Evolutionary conservation across 2,329 filamentous ascomycete genomes (phyloP).

Genomic region (Colletotrichum noveboracense): DNA sequence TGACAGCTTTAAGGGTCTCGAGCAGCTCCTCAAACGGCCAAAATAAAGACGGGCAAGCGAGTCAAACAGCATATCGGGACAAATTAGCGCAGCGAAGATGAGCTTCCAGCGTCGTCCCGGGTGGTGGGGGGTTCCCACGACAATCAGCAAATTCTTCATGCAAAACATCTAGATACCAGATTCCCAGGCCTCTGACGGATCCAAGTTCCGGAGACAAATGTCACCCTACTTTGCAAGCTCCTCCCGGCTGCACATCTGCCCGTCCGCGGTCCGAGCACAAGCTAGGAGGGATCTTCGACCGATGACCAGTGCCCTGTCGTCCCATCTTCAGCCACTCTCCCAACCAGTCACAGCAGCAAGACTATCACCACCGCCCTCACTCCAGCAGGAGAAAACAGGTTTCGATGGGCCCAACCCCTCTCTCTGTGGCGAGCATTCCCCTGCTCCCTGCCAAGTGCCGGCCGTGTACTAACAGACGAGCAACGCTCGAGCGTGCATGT

Average conservation of each 20-base stretch:
- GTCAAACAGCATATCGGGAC: not conserved
- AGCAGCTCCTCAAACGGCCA: not conserved
- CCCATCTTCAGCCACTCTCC: not conserved
- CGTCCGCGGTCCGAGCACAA: constrained; percentile 10
- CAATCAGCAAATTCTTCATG: not conserved
- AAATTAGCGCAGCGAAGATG: not conserved
- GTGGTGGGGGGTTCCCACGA: not conserved
- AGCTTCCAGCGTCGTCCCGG: not conserved
- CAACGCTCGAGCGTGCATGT: constrained; percentile 5
- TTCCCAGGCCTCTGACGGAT: not conserved
- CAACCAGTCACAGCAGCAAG: not conserved
- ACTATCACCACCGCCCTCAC: not conserved
- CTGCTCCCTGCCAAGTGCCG: not conserved
- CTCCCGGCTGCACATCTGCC: not conserved
- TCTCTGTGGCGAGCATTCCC: constrained; percentile 7
- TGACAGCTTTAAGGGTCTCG: not conserved
- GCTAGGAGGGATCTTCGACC: not conserved
- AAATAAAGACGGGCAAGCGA: not conserved
- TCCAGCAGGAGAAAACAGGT: constrained; percentile 1
- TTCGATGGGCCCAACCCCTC: not conserved
- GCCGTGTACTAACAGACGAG: not conserved
- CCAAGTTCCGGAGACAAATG: constrained; percentile 1
- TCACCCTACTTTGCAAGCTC: constrained; percentile 5
- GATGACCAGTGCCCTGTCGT: not conserved
- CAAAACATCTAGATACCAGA: not conserved